Base-by-base conservation (phyloP, 257 asterid genomes). In the Handroanthus guayacan region DNA sequence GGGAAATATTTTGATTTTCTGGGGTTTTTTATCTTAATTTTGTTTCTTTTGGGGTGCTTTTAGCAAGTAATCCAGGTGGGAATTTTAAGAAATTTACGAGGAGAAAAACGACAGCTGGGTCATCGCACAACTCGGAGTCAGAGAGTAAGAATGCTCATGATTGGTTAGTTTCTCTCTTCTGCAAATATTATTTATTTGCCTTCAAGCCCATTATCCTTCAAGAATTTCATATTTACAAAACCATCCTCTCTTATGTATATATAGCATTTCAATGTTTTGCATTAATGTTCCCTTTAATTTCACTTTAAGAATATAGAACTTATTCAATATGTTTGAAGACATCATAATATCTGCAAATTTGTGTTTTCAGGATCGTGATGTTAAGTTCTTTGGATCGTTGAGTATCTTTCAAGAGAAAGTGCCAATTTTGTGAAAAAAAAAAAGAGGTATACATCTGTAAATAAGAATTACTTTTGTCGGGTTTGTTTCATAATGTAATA, bases 311-410 rank as follows among this genome's bases (percentile, higher is more conserved):
- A 25, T 25, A 25, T 25, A 25, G 31, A 25, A 25, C 31, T 25
- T 25, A 25, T 1, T 25, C 1, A 25, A 25, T 25, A 25, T 25
- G 31, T 25, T 25, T 25, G 31, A 1, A 18, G 39, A 54, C 12
- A 47, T 37, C n/a, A 12, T 73, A 58, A 76, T n/a, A 3, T n/a
- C 7, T 34, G 43, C 10, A 13, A 63, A 44, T 25, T 78, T 76
- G 44, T 75, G 6, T 62, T 78, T 75, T 2, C 92, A 89, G 94
- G 97, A 81, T 91, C 48, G 77, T 91, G 18, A 73, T 82, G 50
- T 56, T 86, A 16, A 86, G 84, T 71, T 89, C 91, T 81, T 67
- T 87, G 92, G 97, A 91, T 80, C 94, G 87, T 71, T 85, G 84
- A 83, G 63, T 47, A 10, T 62, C 38, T 75, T 64, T n/a, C 2